A percentile compares a stretch with the other conserved stretches of the same genome.
Evolutionary conservation across 805 yeast species (phyloP).

Genomic region (Teunomyces cretensis): DNA sequence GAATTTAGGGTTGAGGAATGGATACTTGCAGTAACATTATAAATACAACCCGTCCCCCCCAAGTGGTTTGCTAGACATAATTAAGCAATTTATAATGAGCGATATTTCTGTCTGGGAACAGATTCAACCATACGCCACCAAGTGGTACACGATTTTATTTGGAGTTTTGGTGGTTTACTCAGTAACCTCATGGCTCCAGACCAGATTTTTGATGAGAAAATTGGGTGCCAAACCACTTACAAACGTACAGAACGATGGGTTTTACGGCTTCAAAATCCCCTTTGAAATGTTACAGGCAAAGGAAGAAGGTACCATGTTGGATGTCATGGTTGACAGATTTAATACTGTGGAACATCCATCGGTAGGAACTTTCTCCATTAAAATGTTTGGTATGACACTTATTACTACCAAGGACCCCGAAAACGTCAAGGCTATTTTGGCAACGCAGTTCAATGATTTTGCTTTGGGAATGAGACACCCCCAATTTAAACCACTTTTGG

Average conservation of each 20-base stretch:
- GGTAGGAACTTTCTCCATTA: slow-evolving; percentile 13
- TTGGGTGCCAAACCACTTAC: slow-evolving; percentile 11
- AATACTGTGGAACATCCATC: slow-evolving; percentile 12
- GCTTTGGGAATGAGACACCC: slow-evolving; percentile 38
- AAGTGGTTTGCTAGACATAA: background rate
- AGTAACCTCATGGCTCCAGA: background rate
- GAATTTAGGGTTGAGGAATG: background rate
- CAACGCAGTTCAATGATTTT: slow-evolving; percentile 43
- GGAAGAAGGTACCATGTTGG: slow-evolving; percentile 19
- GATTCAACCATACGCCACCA: background rate
- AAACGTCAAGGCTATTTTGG: slow-evolving; percentile 41
- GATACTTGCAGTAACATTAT: background rate
- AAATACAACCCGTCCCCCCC: background rate
- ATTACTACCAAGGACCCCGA: slow-evolving; percentile 38
- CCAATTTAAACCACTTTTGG: slow-evolving; percentile 37
- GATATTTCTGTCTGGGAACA: background rate
- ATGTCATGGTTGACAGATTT: slow-evolving; percentile 15
- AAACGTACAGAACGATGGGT: slow-evolving; percentile 9
- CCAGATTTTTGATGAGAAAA: background rate
- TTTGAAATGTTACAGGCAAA: slow-evolving; percentile 11
- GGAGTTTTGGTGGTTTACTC: background rate
- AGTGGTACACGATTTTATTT: slow-evolving; percentile 4
- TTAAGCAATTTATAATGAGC: background rate
- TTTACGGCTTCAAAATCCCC: slow-evolving; percentile 19
- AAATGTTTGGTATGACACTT: slow-evolving; percentile 16